Percentiles rank a stretch among this genome's conserved stretches.
phyloP scores from a whole-genome alignment of 208 protist genomes.

The Angomonas ambiguus region DNA sequence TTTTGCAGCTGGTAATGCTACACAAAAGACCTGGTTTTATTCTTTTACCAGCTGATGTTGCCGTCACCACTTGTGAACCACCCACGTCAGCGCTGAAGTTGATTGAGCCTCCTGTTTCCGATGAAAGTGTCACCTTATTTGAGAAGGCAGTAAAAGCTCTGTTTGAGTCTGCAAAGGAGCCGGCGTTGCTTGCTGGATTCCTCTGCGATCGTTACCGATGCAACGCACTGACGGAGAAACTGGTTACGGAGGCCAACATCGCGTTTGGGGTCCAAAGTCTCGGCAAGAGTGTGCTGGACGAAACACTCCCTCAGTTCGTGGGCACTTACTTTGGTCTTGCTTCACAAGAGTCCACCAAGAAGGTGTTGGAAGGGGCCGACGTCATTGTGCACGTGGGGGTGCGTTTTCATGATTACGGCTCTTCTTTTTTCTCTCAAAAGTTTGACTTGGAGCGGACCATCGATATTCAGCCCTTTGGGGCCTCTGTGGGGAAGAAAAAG shows the following conservation, averaged over 20 bases:
- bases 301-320: constrained; percentile 42
- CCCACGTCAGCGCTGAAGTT: constrained; percentile 28
- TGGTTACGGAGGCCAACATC: constrained; percentile 38
- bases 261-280: constrained; percentile 30
- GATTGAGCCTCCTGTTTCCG: constrained; percentile 18
- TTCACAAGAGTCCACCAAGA: constrained; percentile 21
- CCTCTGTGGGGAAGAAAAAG: constrained; percentile 28
- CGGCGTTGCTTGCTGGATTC: constrained; percentile 37
- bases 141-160: constrained; percentile 17
- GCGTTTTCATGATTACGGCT: constrained; percentile 36
- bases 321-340: constrained; percentile 39
- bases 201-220: constrained; percentile 31
- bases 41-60: constrained; percentile 32
- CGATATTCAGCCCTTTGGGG: constrained; percentile 44
- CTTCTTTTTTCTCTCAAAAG: constrained; percentile 32
- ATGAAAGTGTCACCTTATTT: constrained; percentile 26
- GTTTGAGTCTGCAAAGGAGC: constrained; percentile 17
- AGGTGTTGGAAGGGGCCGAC: constrained; percentile 36
- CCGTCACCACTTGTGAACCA: constrained; percentile 25
- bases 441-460: constrained; percentile 33
- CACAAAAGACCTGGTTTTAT: constrained; percentile 54
- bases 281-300: constrained; percentile 41
- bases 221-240: constrained; percentile 21
- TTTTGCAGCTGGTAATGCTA: constrained; percentile 43
- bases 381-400: constrained; percentile 40